A percentile compares a stretch with the other conserved stretches of the same genome.
These are phyloP conservation scores for Tephrocybe sp. DNA, from an alignment of 768 basidiomycete species.

Conservation along the genomic window DNA sequence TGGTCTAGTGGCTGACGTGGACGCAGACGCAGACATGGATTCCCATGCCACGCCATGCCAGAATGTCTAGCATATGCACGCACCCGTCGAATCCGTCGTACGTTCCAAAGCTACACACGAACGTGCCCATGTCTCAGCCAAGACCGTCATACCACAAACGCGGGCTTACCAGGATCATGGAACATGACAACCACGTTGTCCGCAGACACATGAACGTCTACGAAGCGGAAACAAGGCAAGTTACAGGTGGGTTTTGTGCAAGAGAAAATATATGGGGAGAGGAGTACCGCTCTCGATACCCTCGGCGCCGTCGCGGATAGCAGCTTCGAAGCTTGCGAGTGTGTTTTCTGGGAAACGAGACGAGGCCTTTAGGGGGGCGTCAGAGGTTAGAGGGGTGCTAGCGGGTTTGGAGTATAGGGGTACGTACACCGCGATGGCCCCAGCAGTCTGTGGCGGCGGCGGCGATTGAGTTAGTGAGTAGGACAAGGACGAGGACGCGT, in stretches of 20 bases:
- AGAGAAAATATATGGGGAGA: constrained; percentile 18
- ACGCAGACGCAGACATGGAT: no score
- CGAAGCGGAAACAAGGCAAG: constrained; percentile 32
- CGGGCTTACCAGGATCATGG: constrained; percentile 75
- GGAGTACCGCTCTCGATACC: constrained; percentile 96
- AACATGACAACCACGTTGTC: constrained; percentile 93
- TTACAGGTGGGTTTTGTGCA: constrained; percentile 47
- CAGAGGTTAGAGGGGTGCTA: background rate
- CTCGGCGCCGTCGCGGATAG: constrained; percentile 93
- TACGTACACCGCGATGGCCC: constrained; percentile 49
- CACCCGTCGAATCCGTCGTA: constrained; percentile 79
- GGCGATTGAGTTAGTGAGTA: background rate
- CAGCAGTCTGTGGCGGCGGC: constrained; percentile 58
- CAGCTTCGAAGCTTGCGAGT: constrained; percentile 90
- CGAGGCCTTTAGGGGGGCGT: constrained; percentile 66
- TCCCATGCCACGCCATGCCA: background rate
- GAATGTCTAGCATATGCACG: background rate
- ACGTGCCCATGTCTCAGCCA: background rate
- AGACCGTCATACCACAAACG: background rate
- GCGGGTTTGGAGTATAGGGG: background rate
- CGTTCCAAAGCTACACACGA: constrained; percentile 62
- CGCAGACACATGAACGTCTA: constrained; percentile 93
- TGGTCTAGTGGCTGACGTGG: no score
- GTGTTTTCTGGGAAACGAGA: constrained; percentile 91
- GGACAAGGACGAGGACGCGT: background rate